Conservation (phyloP, 2,329 filamentous ascomycete genomes). For the Sclerotinia borealis region DNA sequence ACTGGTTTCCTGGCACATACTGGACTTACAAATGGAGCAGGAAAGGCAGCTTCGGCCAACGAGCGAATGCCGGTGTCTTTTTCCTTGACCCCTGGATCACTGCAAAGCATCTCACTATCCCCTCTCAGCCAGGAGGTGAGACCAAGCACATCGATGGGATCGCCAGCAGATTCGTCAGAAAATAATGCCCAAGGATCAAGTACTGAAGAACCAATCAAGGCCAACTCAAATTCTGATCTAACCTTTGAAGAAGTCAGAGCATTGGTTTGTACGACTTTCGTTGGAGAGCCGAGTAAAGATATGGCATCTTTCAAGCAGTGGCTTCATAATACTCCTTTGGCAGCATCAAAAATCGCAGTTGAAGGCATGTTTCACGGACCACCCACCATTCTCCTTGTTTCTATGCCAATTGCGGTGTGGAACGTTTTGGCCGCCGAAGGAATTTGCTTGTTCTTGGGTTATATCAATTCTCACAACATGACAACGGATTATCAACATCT, state of each 20-base stretch:
- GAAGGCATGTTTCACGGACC: conserved; percentile 64
- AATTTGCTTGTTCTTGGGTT: conserved; percentile 59
- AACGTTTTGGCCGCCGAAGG: conserved; percentile 60
- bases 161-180: conserved; percentile 27
- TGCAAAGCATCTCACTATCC: conserved; percentile 47
- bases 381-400: conserved; percentile 59
- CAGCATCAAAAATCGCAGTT: conserved; percentile 53
- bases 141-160: conserved; percentile 32
- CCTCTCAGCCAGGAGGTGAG: conserved; percentile 26
- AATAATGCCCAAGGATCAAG: conserved; percentile 21
- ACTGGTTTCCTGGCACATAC: conserved; percentile 38
- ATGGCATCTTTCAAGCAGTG: conserved; percentile 62
- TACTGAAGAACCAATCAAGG: conserved; percentile 24
- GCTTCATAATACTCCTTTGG: conserved; percentile 53
- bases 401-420: conserved; percentile 59
- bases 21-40: conserved; percentile 42
- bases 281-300: conserved; percentile 58
- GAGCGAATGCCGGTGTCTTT: conserved; percentile 46
- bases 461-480: conserved; percentile 63
- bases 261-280: conserved; percentile 61
- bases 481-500: conserved; percentile 56
- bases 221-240: conserved; percentile 39
- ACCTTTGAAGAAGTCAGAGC: conserved; percentile 57
- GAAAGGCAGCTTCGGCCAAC: conserved; percentile 30
- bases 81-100: conserved; percentile 48